phyloP scores from a whole-genome alignment of 768 basidiomycete species.

The Gloeophyllum trabeum region DNA sequence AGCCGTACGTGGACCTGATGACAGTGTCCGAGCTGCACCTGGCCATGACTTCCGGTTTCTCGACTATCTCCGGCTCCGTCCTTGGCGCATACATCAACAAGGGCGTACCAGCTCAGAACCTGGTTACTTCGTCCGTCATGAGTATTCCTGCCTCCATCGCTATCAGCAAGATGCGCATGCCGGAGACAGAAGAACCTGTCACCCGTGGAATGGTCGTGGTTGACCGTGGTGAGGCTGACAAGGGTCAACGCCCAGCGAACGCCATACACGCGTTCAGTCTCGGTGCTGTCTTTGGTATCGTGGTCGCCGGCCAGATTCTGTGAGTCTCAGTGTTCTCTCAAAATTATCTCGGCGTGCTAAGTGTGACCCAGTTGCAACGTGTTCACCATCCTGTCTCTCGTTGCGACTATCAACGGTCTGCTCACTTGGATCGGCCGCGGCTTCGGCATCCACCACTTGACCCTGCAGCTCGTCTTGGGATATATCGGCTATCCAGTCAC shows the following conservation, averaged over 20 bases:
- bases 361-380: constrained; percentile 55
- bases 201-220: constrained; percentile 75
- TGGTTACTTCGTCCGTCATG: constrained; percentile 88
- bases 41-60: constrained; percentile 87
- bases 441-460: constrained; percentile 74
- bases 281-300: constrained; percentile 75
- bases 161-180: constrained; percentile 80
- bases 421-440: constrained; percentile 85
- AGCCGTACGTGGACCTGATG: constrained; percentile 77
- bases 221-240: constrained; percentile 57
- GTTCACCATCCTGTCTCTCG: constrained; percentile 73
- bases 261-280: constrained; percentile 82
- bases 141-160: constrained; percentile 91
- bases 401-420: constrained; percentile 73
- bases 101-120: constrained; percentile 69
- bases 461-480: constrained; percentile 74
- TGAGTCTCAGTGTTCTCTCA: constrained; percentile 20
- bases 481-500: constrained; percentile 86
- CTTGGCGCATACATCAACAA: constrained; percentile 72
- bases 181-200: constrained; percentile 77
- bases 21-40: constrained; percentile 81
- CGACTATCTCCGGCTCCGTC: constrained; percentile 88
- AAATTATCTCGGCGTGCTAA: background rate
- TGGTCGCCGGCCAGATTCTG: constrained; percentile 84
- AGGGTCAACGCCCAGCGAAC: constrained; percentile 55